Evolutionary conservation across 768 basidiomycete species (phyloP).

Genomic region (Leccinum boreale): DNA sequence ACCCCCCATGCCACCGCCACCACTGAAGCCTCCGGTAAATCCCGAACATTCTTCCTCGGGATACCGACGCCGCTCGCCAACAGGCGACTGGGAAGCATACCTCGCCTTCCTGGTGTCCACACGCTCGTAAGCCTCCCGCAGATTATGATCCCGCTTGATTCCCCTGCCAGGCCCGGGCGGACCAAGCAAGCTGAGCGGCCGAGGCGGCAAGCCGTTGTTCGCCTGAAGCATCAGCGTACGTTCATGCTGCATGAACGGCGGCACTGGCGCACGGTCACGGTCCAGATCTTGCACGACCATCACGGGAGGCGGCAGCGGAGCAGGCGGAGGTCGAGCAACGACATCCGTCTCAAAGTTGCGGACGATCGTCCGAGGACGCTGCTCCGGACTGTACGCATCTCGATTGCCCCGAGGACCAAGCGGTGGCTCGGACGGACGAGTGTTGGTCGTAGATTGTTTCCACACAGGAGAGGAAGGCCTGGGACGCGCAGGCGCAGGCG

Average conservation of each 20-base stretch:
- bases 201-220: constrained; percentile 26
- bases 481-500: constrained; percentile 1
- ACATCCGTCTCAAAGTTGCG: constrained; percentile 9
- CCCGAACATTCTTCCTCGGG: constrained; percentile 11
- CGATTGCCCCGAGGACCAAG: constrained; percentile 10
- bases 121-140: constrained; percentile 21
- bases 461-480: constrained; percentile 3
- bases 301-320: constrained; percentile 2
- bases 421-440: constrained; percentile 4
- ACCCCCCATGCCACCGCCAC: neutral
- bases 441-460: neutral
- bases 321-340: neutral
- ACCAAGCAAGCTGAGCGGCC: constrained; percentile 19
- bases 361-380: constrained; percentile 6
- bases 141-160: constrained; percentile 15
- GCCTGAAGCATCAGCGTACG: constrained; percentile 29
- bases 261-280: constrained; percentile 8
- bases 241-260: constrained; percentile 28
- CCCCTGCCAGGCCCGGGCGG: constrained; percentile 14
- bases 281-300: constrained; percentile 3
- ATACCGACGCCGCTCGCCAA: constrained; percentile 12
- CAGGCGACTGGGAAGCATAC: constrained; percentile 9
- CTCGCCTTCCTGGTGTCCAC: constrained; percentile 18
- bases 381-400: constrained; percentile 5
- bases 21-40: neutral